A percentile compares a stretch with the other conserved stretches of the same genome.
Conservation (phyloP, 495 filamentous ascomycete species). For the Neurospora pannonica region DNA sequence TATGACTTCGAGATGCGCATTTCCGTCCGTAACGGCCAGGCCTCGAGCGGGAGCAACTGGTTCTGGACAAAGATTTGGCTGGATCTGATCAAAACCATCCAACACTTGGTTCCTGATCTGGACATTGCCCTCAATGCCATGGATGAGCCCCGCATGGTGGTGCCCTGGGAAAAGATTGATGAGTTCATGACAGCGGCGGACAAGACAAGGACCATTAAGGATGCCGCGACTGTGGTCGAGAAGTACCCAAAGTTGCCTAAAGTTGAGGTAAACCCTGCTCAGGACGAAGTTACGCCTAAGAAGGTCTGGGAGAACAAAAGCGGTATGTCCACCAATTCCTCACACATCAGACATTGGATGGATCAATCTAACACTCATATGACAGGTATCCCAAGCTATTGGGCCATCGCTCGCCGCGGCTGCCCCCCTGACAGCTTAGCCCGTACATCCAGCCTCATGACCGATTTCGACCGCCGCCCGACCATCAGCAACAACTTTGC, state of each 20-base stretch:
- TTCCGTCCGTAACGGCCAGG: slow-evolving; percentile 47
- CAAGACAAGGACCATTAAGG: slow-evolving; percentile 33
- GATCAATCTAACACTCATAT: slow-evolving; percentile 10
- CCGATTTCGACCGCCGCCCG: slow-evolving; percentile 31
- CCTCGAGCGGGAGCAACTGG: slow-evolving; percentile 42
- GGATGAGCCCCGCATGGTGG: slow-evolving; percentile 60
- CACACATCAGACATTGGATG: not conserved
- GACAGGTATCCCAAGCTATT: slow-evolving; percentile 41
- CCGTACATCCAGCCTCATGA: slow-evolving; percentile 33
- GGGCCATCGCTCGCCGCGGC: slow-evolving; percentile 50
- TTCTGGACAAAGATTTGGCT: slow-evolving; percentile 58
- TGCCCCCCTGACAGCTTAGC: slow-evolving; percentile 53
- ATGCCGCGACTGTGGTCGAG: slow-evolving; percentile 19
- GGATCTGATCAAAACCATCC: slow-evolving; percentile 46
- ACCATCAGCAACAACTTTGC: slow-evolving; percentile 29
- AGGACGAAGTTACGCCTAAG: slow-evolving; percentile 15
- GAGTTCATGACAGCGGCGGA: slow-evolving; percentile 45
- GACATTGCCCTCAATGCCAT: slow-evolving; percentile 59
- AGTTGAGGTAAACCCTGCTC: slow-evolving; percentile 18
- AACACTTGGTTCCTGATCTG: slow-evolving; percentile 58
- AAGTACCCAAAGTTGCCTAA: slow-evolving; percentile 25
- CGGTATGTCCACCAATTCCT: slow-evolving; percentile 13
- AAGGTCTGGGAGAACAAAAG: slow-evolving; percentile 36
- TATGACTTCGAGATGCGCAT: slow-evolving; percentile 50
- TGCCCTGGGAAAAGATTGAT: slow-evolving; percentile 57